Evolutionary conservation across 257 asterid genomes (phyloP), one percentile per base, ranked within the genome.

Genomic region (Rauvolfia tetraphylla): DNA sequence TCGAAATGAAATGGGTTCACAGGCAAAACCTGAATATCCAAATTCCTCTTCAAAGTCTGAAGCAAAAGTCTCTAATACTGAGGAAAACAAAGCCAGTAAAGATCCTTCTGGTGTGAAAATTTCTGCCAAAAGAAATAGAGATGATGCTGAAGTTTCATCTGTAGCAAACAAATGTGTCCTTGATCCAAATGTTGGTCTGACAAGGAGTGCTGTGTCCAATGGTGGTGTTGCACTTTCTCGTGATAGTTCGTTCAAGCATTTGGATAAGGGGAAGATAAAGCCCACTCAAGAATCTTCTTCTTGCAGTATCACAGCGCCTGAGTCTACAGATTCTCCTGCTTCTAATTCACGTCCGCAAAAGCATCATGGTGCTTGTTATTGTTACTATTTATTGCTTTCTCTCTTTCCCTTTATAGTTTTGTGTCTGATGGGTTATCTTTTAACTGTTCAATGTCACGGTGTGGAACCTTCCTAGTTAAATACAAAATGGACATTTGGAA

Each of bases 71-170:
- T 81, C 73, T 13, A 78, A 76, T 80, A 66, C 51, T n/a, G 83
- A 68, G 15, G 77, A 62, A 67, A 75, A 76, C 25, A 83, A 34
- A 68, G 62, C 31, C 68, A 29, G 33, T 54, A 74, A 62, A 29
- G 76, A 54, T 33, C 20, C 39, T 54, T 79, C 54, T 27, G 75
- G 42, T 66, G 49, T 39, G 27, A 73, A 66, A 57, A 15, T 22
- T 34, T 77, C 87, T 79, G 80, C 84, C 83, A 95, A 91, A 85
- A 90, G 97, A 81, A 84, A 23, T 42, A 82, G 83, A 81, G 96
- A 89, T 76, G 96, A 91, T 79, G 76, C 72, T 20, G 98, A 92
- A 89, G 91, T 90, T 83, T 87, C 92, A 79, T 90, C 94, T 68
- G 76, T 71, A 25, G 85, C 80, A 46, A 92, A 92, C 85, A 90